A percentile compares a stretch with the other conserved stretches of the same genome.
phyloP scores from a whole-genome alignment of 2,329 filamentous ascomycete species.

The Acrodontium crateriforme region DNA sequence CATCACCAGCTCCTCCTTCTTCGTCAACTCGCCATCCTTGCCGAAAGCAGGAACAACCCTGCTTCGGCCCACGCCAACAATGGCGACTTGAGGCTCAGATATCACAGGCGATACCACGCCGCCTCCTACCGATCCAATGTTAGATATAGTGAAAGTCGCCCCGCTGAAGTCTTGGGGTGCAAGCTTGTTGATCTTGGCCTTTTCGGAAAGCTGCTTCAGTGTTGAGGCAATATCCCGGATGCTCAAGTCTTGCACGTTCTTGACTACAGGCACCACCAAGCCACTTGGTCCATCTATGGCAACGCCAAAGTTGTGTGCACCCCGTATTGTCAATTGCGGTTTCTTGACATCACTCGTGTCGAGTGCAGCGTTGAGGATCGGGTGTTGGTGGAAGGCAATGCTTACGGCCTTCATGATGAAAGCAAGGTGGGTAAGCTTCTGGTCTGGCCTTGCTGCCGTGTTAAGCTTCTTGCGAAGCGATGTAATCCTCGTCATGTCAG shows the following conservation, averaged over 20 bases:
- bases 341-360: conserved; percentile 50
- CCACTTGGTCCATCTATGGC: conserved; percentile 88
- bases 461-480: conserved; percentile 64
- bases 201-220: conserved; percentile 55
- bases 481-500: conserved; percentile 66
- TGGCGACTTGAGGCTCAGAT: conserved; percentile 79
- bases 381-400: conserved; percentile 65
- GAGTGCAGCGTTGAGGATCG: conserved; percentile 75
- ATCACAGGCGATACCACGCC: conserved; percentile 86
- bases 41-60: conserved; percentile 68
- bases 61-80: conserved; percentile 74
- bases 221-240: conserved; percentile 68
- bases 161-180: conserved; percentile 61
- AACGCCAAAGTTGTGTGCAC: conserved; percentile 85
- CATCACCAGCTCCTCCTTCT: conserved; percentile 72
- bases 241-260: conserved; percentile 63
- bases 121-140: conserved; percentile 89
- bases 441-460: conserved; percentile 31
- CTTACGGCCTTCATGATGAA: conserved; percentile 96
- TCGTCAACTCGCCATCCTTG: conserved; percentile 43
- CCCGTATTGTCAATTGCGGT: conserved; percentile 63
- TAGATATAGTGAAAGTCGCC: conserved; percentile 89
- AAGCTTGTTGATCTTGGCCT: conserved; percentile 64
- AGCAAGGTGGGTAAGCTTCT: conserved; percentile 76
- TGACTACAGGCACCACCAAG: conserved; percentile 82